Percentiles rank a stretch among this genome's conserved stretches.
phyloP scores from a whole-genome alignment of 805 yeast genomes.

The Starmerella lactis-condensi region DNA sequence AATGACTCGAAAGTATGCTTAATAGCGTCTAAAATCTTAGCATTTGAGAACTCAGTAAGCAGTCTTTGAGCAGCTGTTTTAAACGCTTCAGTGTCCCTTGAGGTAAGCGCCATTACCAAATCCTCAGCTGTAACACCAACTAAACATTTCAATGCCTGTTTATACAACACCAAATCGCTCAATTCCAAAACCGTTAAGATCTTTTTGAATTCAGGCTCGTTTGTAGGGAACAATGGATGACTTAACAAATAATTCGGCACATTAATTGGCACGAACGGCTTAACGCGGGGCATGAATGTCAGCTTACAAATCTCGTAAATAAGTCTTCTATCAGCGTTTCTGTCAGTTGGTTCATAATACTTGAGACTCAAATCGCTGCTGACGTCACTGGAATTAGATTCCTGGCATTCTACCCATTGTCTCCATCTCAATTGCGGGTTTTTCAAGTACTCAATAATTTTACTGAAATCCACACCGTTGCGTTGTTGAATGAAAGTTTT shows the following conservation, averaged over 20 bases:
- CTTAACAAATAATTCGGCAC: slow-evolving; percentile 59
- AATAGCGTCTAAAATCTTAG: slow-evolving; percentile 20
- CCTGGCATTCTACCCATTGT: slow-evolving; percentile 6
- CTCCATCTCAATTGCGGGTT: slow-evolving; percentile 6
- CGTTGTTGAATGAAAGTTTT: slow-evolving; percentile 27
- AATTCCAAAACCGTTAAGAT: slow-evolving; percentile 35
- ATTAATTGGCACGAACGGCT: slow-evolving; percentile 30
- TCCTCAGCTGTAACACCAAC: slow-evolving; percentile 49
- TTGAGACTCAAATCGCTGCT: slow-evolving; percentile 19
- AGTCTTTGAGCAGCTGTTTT: slow-evolving; percentile 50
- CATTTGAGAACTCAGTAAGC: slow-evolving; percentile 42
- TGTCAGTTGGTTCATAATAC: slow-evolving; percentile 46
- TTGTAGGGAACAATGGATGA: slow-evolving; percentile 67
- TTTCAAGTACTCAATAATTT: slow-evolving; percentile 13
- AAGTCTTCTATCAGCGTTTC: slow-evolving; percentile 42
- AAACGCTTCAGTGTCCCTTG: slow-evolving; percentile 43
- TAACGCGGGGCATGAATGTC: slow-evolving; percentile 22
- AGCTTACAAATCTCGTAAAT: slow-evolving; percentile 30
- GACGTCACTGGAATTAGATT: too few species aligned
- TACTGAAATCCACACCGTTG: slow-evolving; percentile 13
- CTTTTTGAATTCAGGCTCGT: slow-evolving; percentile 26
- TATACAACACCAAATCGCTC: slow-evolving; percentile 40
- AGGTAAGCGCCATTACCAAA: slow-evolving; percentile 40
- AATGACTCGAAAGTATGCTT: slow-evolving; percentile 15
- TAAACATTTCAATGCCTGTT: slow-evolving; percentile 70